These are phyloP conservation scores for Chrysochromulina tobinii DNA, from an alignment of 78 protist species.

Conservation along the genomic window DNA sequence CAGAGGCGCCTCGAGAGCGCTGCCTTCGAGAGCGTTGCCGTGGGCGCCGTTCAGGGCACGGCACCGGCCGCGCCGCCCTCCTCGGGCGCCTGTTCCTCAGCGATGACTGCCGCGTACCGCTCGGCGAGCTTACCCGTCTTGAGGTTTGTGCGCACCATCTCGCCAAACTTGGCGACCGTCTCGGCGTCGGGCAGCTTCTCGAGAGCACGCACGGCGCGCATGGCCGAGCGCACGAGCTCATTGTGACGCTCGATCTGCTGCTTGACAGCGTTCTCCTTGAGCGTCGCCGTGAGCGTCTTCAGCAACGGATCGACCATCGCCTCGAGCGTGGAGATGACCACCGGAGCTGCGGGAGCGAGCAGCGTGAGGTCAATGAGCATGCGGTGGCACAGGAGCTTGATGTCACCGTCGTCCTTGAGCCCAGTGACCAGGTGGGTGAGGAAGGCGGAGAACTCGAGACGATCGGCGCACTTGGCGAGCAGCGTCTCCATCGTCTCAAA, in stretches of 20 bases:
- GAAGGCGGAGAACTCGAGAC: constrained; percentile 55
- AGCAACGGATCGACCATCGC: constrained; percentile 24
- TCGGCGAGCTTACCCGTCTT: neutral
- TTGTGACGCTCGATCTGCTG: constrained; percentile 85
- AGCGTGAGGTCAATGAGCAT: constrained; percentile 57
- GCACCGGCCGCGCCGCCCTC: too few species aligned
- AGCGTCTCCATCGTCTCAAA: constrained; percentile 90
- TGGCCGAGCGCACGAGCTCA: constrained; percentile 58
- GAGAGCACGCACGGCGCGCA: neutral
- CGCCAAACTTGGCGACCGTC: neutral
- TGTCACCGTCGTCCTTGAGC: constrained; percentile 79
- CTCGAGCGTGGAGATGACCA: constrained; percentile 22
- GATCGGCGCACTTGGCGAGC: constrained; percentile 66
- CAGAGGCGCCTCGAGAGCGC: too few species aligned
- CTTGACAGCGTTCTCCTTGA: constrained; percentile 66
- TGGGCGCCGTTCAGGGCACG: too few species aligned
- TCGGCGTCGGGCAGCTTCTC: neutral
- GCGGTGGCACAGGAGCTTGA: constrained; percentile 76
- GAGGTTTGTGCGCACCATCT: neutral
- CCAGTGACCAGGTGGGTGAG: constrained; percentile 65
- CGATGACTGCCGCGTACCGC: neutral
- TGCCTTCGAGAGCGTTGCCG: too few species aligned
- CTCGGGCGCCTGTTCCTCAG: neutral
- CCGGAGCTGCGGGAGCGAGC: neutral
- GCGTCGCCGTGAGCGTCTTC: neutral